A percentile compares a stretch with the other conserved stretches of the same genome.
Evolutionary conservation across 2,329 filamentous ascomycete species (phyloP).

Genomic region (Fusarium sp.): DNA sequence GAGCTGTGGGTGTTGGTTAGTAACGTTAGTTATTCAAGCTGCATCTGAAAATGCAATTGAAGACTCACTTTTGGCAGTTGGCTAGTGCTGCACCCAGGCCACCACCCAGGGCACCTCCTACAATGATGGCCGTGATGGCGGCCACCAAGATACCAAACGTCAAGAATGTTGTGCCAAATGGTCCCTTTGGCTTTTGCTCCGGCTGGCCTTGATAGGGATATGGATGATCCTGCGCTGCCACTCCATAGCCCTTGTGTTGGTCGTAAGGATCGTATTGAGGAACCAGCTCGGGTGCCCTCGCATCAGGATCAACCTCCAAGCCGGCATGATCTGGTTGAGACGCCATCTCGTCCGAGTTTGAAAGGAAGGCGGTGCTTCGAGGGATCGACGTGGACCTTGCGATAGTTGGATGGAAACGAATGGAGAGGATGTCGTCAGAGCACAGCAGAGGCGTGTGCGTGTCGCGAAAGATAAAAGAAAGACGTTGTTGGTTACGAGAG

Average conservation of each 20-base stretch:
- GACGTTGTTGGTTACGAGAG: not conserved
- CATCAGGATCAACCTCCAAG: not conserved
- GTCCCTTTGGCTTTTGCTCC: not conserved
- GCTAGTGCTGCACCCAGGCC: conserved; percentile 22
- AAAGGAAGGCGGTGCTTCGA: not conserved
- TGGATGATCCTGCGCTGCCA: not conserved
- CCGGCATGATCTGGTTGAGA: not conserved
- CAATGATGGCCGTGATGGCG: not conserved
- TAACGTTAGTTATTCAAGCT: not conserved
- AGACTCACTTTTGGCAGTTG: conserved; percentile 7
- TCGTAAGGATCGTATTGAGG: not conserved
- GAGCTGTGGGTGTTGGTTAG: not conserved
- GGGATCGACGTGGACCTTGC: not conserved
- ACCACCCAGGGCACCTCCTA: conserved; percentile 16
- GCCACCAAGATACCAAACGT: conserved; percentile 3
- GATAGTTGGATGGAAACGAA: not conserved
- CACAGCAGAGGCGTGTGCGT: not conserved
- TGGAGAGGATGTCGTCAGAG: not conserved
- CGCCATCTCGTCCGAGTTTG: not conserved
- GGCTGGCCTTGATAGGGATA: not conserved
- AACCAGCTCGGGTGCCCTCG: not conserved
- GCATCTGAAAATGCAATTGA: not conserved
- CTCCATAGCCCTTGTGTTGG: not conserved
- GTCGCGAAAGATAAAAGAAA: not conserved
- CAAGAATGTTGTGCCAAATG: conserved; percentile 7